phyloP scores from a whole-genome alignment of 345 rosid genomes.

The Firmiana major region DNA sequence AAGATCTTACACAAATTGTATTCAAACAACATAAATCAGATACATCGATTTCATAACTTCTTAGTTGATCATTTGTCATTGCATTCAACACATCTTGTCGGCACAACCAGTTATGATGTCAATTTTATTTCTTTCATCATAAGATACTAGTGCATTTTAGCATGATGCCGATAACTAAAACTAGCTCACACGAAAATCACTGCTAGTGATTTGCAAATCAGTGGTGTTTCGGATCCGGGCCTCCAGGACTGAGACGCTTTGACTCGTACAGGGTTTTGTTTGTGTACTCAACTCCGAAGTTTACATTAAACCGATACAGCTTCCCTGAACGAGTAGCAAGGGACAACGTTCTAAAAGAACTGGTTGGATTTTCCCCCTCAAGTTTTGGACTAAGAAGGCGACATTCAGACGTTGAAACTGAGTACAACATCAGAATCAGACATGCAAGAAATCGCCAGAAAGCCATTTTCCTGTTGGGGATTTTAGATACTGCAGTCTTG shows the following conservation, averaged over 20 bases:
- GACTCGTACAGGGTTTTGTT: neutral
- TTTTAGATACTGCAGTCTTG: neutral
- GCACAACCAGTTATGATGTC: neutral
- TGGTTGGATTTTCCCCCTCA: slow-evolving; percentile 14
- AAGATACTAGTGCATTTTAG: neutral
- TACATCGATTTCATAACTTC: too few relatives aligned
- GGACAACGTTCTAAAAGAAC: slow-evolving; percentile 24
- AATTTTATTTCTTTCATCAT: neutral
- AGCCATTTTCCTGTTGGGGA: slow-evolving; percentile 7
- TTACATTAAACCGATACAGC: neutral
- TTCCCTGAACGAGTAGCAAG: slow-evolving; percentile 2
- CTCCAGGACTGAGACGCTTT: slow-evolving; percentile 28
- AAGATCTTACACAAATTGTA: neutral
- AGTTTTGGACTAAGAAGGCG: slow-evolving; percentile 17
- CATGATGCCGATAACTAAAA: neutral
- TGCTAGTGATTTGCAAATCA: neutral
- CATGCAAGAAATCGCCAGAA: slow-evolving; percentile 5
- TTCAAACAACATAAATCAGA: neutral
- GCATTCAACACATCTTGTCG: neutral
- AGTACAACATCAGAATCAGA: slow-evolving; percentile 17
- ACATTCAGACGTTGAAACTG: slow-evolving; percentile 6
- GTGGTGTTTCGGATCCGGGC: slow-evolving; percentile 27
- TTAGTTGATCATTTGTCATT: neutral
- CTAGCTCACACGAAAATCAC: neutral
- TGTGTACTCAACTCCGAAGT: neutral